Evolutionary conservation across 768 basidiomycete genomes (phyloP).

Genomic region (Nevesoporus exiguus): DNA sequence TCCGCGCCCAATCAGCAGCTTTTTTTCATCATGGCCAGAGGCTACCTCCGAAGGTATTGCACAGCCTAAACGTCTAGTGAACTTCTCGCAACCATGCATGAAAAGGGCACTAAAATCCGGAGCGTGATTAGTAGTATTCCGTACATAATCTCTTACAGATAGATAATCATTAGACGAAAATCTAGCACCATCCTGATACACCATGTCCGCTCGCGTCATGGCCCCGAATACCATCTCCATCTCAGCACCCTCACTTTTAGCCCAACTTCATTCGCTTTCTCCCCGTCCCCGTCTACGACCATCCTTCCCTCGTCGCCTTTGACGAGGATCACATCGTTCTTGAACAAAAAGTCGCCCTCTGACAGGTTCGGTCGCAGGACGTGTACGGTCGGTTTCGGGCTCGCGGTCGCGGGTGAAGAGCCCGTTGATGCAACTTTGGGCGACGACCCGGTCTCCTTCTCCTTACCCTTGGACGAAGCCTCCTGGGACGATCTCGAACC

Average conservation of each 20-base stretch:
- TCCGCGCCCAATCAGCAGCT: too few relatives aligned
- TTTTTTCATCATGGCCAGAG: too few relatives aligned
- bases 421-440: not conserved
- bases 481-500: not conserved
- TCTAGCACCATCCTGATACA: not conserved
- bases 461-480: not conserved
- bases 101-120: not conserved
- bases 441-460: not conserved
- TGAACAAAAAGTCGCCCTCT: constrained; percentile 22
- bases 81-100: too few relatives aligned
- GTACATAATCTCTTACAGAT: constrained; percentile 14
- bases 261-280: not conserved
- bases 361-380: constrained; percentile 18
- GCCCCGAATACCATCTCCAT: constrained; percentile 23
- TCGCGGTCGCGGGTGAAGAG: not conserved
- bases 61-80: too few relatives aligned
- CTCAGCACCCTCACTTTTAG: constrained; percentile 26
- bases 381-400: not conserved
- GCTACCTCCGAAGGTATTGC: too few relatives aligned
- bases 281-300: constrained; percentile 9
- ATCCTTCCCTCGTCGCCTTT: constrained; percentile 9
- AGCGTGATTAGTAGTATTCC: not conserved
- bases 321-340: constrained; percentile 19
- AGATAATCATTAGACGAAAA: constrained; percentile 16
- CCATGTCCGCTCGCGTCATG: not conserved